Evolutionary conservation across 352 stramenopile genomes (phyloP), one percentile per base, ranked within the genome.

Genomic region (Globisporangium emineosum): DNA sequence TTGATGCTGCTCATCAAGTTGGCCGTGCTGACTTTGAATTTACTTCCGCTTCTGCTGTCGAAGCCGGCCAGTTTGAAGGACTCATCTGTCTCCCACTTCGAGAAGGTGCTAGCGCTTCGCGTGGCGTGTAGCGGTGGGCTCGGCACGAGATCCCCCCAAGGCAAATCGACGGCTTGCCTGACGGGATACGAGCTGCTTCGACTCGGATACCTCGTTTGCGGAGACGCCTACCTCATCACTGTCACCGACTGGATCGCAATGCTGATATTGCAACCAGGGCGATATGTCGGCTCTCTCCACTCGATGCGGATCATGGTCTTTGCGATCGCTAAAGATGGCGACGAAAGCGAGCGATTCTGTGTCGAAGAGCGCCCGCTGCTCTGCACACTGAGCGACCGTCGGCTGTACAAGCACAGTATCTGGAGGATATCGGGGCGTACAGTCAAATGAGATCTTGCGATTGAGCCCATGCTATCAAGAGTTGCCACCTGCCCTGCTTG

Each of bases 1-100:
- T 42, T 19, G 32, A 5, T 76, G 12, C 66, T 69, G 15, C 8
- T 43, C 27, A 30, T 59, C 5, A 72, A 75, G 40, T 27, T 72
- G 21, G 54, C 2, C 0, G 30, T 72, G 0, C 17, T 72, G 2
- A 49, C 19, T 2, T 19, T 66, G 25, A 65, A 33, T 27, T 29
- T 57, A 1, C 15, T 57, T 1, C 51, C 51, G 17, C 32, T 57
- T 30, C 10, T 57, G 29, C 29, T 42, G 0, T 42, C 27, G 17
- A 43, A 43, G 51, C 25, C 2, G 13, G 29, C 29, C 5, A 17
- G 43, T 42, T 23, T 21, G 13, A 29, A 1, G 17, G 3, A 5
- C 10, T 33, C 27, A 40, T 40, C 5, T 2, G 7, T 5, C 29
- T 15, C 5, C 29, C 27, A 8, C 42, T 35, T 40, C 13, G 51